These are phyloP conservation scores for Microdochium bolleyi DNA, from an alignment of 2,329 filamentous ascomycete genomes.

Conservation along the genomic window DNA sequence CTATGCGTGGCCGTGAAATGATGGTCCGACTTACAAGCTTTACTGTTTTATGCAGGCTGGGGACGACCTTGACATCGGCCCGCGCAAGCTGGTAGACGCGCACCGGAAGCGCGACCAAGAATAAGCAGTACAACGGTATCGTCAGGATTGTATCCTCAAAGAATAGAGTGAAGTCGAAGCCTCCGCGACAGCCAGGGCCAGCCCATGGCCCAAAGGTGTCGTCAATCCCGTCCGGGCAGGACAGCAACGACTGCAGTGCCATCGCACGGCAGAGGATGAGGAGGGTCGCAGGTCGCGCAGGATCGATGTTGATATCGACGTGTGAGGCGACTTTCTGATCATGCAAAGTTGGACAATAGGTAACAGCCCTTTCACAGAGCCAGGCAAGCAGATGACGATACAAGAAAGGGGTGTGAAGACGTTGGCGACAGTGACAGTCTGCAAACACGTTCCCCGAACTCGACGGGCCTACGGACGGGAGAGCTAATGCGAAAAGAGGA, in stretches of 20 bases:
- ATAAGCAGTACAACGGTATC: slow-evolving; percentile 8
- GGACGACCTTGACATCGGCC: background rate
- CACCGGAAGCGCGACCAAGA: slow-evolving; percentile 7
- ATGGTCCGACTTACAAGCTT: background rate
- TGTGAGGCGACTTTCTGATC: no score
- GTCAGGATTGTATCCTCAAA: slow-evolving; percentile 19
- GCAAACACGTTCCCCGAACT: no score
- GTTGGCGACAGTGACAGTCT: no score
- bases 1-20: background rate
- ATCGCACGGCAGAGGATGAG: background rate
- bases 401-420: no score
- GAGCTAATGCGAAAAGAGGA: background rate
- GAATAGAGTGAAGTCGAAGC: slow-evolving; percentile 20
- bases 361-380: no score
- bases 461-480: background rate
- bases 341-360: no score
- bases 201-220: slow-evolving; percentile 15
- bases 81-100: slow-evolving; percentile 3
- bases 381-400: no score
- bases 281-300: background rate
- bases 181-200: slow-evolving; percentile 11
- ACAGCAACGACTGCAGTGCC: slow-evolving; percentile 2
- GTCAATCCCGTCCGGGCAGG: slow-evolving; percentile 8
- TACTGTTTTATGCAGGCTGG: background rate
- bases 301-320: background rate